A percentile compares a stretch with the other conserved stretches of the same genome.
Evolutionary conservation across 495 filamentous ascomycete species (phyloP).

Genomic region (Penicillium samsonianum): DNA sequence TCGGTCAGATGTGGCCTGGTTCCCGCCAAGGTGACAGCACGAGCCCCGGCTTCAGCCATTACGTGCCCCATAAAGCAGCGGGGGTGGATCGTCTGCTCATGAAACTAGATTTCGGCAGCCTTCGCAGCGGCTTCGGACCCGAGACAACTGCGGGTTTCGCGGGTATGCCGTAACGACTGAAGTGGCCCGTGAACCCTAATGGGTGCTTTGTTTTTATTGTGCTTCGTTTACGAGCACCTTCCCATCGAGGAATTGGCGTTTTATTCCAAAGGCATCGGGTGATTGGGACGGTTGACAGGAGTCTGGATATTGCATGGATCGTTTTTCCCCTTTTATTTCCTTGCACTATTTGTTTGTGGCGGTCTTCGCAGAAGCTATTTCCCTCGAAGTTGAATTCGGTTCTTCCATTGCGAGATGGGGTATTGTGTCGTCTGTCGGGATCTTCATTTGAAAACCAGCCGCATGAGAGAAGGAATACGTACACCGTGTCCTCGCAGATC

Average conservation of each 20-base stretch:
- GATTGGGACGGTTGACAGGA: background rate
- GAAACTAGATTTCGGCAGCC: slow-evolving; percentile 75
- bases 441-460: background rate
- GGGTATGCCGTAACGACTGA: slow-evolving; percentile 12
- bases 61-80: slow-evolving; percentile 63
- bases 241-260: slow-evolving; percentile 9
- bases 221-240: background rate
- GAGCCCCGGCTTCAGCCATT: slow-evolving; percentile 45
- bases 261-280: background rate
- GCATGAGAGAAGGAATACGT: background rate
- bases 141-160: slow-evolving; percentile 11
- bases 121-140: slow-evolving; percentile 25
- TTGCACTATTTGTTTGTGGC: background rate
- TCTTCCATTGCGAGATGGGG: slow-evolving; percentile 9
- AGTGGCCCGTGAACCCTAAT: background rate
- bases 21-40: slow-evolving; percentile 11
- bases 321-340: background rate
- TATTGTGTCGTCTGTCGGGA: slow-evolving; percentile 4
- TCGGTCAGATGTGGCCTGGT: slow-evolving; percentile 18
- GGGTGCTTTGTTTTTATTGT: background rate
- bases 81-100: slow-evolving; percentile 80
- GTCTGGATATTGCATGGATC: background rate
- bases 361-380: background rate
- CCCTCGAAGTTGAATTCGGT: slow-evolving; percentile 5
- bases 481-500: slow-evolving; percentile 4